These are phyloP conservation scores for Tritrichomonas musculus DNA, from an alignment of 208 protist species.

Conservation along the genomic window DNA sequence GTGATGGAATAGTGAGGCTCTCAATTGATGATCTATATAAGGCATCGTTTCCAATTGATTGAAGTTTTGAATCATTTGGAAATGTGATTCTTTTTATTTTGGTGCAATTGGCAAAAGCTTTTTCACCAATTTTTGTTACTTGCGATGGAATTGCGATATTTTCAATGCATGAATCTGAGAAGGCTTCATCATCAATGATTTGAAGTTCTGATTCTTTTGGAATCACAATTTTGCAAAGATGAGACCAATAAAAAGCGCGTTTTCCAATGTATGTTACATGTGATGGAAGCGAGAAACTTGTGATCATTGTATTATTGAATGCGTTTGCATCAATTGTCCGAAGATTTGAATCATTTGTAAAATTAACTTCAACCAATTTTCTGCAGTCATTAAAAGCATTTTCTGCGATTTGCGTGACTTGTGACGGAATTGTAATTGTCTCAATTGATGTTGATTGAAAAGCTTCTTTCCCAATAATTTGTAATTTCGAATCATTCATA, in stretches of 20 bases:
- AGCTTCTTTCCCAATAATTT: no score
- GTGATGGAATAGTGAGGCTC: no score
- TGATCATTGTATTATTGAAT: not conserved
- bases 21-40: no score
- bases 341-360: not conserved
- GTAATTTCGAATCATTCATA: no score
- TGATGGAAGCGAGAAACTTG: not conserved
- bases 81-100: not conserved
- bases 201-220: not conserved
- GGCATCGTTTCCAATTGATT: no score
- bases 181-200: not conserved
- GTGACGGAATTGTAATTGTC: no score
- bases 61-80: no score
- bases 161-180: not conserved
- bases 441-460: no score
- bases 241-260: not conserved
- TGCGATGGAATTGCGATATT: not conserved
- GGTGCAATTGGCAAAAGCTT: not conserved
- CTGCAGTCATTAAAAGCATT: not conserved
- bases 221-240: not conserved
- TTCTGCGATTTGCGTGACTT: no score
- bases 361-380: not conserved
- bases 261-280: not conserved
- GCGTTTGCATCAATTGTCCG: no score
- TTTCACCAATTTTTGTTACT: not conserved